A percentile compares a stretch with the other conserved stretches of the same genome.
These are phyloP conservation scores for Fusarium sp. DNA, from an alignment of 2,329 filamentous ascomycete genomes.

Conservation along the genomic window DNA sequence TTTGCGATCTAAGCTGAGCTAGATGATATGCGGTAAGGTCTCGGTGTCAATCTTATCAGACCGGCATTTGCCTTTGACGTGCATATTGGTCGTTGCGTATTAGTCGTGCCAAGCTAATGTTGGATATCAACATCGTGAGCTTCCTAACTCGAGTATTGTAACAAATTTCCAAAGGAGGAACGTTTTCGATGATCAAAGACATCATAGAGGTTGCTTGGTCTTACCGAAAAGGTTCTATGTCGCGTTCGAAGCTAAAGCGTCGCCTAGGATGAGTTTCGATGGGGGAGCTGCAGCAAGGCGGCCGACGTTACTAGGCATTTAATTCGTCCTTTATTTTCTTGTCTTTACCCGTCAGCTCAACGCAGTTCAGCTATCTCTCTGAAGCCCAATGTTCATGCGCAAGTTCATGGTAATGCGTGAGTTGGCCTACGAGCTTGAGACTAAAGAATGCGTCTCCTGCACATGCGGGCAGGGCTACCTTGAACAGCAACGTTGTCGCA, in stretches of 20 bases:
- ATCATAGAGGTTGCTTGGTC: conserved; percentile 12
- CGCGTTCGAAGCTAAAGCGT: conserved; percentile 34
- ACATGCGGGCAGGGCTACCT: conserved; percentile 16
- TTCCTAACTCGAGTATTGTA: conserved; percentile 1
- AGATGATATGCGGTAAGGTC: conserved; percentile 25
- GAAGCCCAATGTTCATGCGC: conserved; percentile 9
- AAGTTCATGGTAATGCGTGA: not conserved
- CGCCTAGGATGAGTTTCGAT: conserved; percentile 21
- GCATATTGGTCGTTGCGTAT: conserved; percentile 27
- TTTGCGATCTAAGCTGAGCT: conserved; percentile 11
- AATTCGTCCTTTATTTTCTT: conserved; percentile 29
- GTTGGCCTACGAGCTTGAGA: not conserved
- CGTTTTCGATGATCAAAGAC: conserved; percentile 10
- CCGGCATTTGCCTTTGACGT: conserved; percentile 35
- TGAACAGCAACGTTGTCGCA: conserved; percentile 2
- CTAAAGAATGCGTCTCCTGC: conserved; percentile 15
- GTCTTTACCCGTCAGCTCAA: conserved; percentile 30
- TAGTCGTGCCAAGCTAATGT: conserved; percentile 27
- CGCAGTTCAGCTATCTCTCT: conserved; percentile 11
- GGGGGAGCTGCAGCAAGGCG: conserved; percentile 39
- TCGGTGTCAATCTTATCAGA: conserved; percentile 25
- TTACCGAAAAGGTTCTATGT: conserved; percentile 37
- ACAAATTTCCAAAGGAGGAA: conserved; percentile 7
- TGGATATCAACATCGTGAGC: conserved; percentile 19
- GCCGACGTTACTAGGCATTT: conserved; percentile 35